phyloP scores from a whole-genome alignment of 192 early-diverging fungal genomes.

The Rhizophagus clarus region DNA sequence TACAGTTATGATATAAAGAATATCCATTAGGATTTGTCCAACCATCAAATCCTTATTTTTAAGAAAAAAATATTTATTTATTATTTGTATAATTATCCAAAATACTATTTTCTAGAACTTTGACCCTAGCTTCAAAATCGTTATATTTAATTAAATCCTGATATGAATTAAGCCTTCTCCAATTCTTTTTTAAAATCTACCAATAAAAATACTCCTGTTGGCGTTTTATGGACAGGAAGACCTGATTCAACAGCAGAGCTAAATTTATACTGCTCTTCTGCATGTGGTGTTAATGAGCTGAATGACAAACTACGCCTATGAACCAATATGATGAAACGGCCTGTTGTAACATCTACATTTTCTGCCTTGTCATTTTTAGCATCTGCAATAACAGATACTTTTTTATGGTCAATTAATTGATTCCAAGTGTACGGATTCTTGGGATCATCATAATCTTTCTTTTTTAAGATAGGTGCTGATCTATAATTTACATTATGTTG shows the following conservation, averaged over 20 bases:
- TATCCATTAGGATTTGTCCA: no score
- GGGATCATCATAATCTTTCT: not conserved
- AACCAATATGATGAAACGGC: not conserved
- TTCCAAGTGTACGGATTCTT: not conserved
- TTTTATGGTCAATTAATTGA: not conserved
- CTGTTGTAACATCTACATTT: not conserved
- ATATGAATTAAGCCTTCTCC: constrained; percentile 16
- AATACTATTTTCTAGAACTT: no score
- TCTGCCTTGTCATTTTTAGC: not conserved
- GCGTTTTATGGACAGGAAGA: not conserved
- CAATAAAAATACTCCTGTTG: not conserved
- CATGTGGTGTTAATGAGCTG: constrained; percentile 7
- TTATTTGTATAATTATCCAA: no score
- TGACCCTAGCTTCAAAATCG: no score
- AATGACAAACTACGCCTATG: not conserved
- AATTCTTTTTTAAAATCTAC: not conserved
- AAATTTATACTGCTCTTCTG: constrained; percentile 20
- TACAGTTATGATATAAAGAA: no score
- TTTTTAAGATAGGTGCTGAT: not conserved
- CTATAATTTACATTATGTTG: not conserved
- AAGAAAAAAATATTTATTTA: no score
- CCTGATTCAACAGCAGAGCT: not conserved
- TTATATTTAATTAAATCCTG: no score
- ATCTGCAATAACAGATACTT: not conserved
- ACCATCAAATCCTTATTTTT: no score